Base-by-base conservation (phyloP, 495 filamentous ascomycete species). In the Talaromyces trachyspermus region DNA sequence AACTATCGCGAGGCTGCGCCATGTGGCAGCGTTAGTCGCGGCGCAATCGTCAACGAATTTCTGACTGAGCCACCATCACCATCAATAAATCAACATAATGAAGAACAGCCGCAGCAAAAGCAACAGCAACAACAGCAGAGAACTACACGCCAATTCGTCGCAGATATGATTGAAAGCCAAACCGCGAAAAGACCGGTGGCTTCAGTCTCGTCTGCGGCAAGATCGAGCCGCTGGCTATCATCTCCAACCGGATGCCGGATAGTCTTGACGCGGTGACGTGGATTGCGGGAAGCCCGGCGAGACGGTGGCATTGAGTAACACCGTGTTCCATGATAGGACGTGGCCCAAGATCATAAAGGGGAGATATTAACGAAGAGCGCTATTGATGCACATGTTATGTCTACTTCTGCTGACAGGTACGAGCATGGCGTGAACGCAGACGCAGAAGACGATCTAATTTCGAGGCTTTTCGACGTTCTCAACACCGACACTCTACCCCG, bases 121-220 rank as follows among this genome's bases (percentile, higher is more conserved):
- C 29, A 22, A 15, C 2, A 32, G 9, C 30, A 18, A 19, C 19
- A 27, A 11, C 1, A 3, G 41, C 43, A 18, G 20, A 50, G 19
- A 60, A 68, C 41, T 57, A 58, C 10, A 81, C 80, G 1, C 72
- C 76, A 25, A 1, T 95, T 94, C 57, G 83, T 94, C 5, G 62
- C 78, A 46, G 62, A 72, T 5, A 75, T 95, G 60, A 74, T 95
- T 10, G 54, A 58, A 9, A 68, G 60, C 26, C 53, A 61, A 4
- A 57, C 58, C 17, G 61, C 59, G 2, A 53, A 71, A 80, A 85
- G 39, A 86, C 95, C 1, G 94, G 94, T 6, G 94, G 92, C 0
- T 96, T 97, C 68, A 94, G 83, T 39, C 72, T 98, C n/a, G 65
- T 95, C 11, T 95, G 88, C 63, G 92, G 92, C 5, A 78, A 82